Evolutionary conservation across 306 rosid species (phyloP), one percentile per base, ranked within the genome.

Genomic region (Prosopis cineraria): DNA sequence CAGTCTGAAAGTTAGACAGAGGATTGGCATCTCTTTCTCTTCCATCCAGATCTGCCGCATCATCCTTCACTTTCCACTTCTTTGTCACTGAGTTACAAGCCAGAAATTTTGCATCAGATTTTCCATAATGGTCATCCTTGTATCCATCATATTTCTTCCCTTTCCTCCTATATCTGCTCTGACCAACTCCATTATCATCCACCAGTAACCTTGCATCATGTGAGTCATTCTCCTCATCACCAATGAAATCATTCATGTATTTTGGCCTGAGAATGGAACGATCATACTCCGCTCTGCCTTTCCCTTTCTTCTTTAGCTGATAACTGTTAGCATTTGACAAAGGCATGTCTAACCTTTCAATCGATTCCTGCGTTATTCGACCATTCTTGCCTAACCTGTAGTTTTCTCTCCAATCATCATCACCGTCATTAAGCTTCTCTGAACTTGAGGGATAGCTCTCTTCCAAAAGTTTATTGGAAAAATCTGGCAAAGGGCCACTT

Each of bases 1-100:
- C 85, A 68, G 73, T 67, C 3, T 12, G 84, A 69, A 76, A 69
- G 79, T 78, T 83, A 50, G 85, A 82, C 77, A 80, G 84, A 60
- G 81, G 79, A 53, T 84, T 85, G 52, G 80, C 86, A 65, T 81
- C 86, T 73, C 82, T 91, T 74, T 79, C 89, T 86, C 85, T 86
- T 80, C 85, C 79, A 79, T 78, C 71, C 33, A 64, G 43, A 72
- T 85, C 90, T 59, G 74, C 65, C 16, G 66, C 64, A 52, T 79
- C 85, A 77, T 67, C 85, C 81, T 91, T 93, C 84, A 81, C 84
- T 83, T 93, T 93, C 74, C 93, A 73, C 88, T 89, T 96, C 91
- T 86, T 96, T 13, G 74, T 72, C 47, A 70, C 79, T 31, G 87
- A 66, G 84, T 80, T 93, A 86, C 97, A 91, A 33, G 89, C 97